Percentiles rank a stretch among this genome's conserved stretches.
Conservation (phyloP, 352 stramenopile species). For the Blastocystis sp. region DNA sequence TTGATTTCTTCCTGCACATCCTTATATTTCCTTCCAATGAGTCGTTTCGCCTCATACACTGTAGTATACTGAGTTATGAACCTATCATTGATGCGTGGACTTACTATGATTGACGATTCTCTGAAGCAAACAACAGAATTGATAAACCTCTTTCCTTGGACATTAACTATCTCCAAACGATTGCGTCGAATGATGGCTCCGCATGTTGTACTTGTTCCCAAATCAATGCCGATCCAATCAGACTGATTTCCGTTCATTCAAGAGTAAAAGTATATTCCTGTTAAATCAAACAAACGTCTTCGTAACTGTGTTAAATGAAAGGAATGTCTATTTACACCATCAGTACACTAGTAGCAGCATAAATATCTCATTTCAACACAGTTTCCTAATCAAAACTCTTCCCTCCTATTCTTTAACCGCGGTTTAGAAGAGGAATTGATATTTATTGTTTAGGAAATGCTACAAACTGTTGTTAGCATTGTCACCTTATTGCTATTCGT, state of each 20-base stretch:
- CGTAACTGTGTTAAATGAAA: no score
- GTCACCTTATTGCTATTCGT: no score
- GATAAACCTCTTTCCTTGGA: not conserved
- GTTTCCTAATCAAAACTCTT: no score
- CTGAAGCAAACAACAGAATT: not conserved
- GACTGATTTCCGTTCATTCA: not conserved
- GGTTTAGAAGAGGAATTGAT: no score
- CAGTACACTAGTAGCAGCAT: no score
- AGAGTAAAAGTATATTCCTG: not conserved
- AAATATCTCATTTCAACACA: no score
- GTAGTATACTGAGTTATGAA: not conserved
- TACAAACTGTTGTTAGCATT: no score
- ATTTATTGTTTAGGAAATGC: no score
- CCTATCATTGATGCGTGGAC: not conserved
- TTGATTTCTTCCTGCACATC: conserved; percentile 9
- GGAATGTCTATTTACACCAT: no score
- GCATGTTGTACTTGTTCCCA: conserved; percentile 23
- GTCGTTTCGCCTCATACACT: conserved; percentile 38
- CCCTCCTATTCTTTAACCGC: no score
- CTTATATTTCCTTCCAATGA: conserved; percentile 20
- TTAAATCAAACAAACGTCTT: no score
- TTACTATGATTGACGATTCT: not conserved
- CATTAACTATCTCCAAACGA: not conserved
- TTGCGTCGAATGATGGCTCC: not conserved
- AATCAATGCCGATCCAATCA: conserved; percentile 1